Evolutionary conservation across 2,329 filamentous ascomycete species (phyloP).

Genomic region (Akanthomyces dipterigenus): DNA sequence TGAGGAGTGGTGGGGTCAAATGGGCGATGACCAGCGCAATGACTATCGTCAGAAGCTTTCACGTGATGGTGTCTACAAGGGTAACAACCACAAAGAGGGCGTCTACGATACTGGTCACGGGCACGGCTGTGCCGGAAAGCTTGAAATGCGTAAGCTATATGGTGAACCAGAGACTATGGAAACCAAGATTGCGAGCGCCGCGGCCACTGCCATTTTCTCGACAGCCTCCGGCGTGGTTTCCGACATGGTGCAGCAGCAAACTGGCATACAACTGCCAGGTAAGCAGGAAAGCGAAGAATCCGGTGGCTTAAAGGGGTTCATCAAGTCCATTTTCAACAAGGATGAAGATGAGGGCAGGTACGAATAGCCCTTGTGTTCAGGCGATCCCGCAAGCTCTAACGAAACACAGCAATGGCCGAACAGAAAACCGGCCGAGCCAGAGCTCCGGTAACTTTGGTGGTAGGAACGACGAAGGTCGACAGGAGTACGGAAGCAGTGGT

Average conservation of each 20-base stretch:
- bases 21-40: conserved; percentile 55
- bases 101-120: conserved; percentile 78
- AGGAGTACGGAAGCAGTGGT: conserved; percentile 1
- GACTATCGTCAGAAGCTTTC: conserved; percentile 69
- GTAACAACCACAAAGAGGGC: conserved; percentile 80
- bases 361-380: conserved; percentile 27
- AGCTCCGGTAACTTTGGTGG: conserved; percentile 3
- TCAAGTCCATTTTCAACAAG: conserved; percentile 62
- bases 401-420: conserved; percentile 2
- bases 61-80: conserved; percentile 67
- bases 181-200: conserved; percentile 49
- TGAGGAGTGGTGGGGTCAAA: conserved; percentile 72
- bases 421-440: background rate
- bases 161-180: conserved; percentile 42
- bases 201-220: conserved; percentile 50
- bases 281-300: conserved; percentile 45
- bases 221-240: conserved; percentile 50
- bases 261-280: conserved; percentile 34
- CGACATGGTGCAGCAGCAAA: conserved; percentile 38
- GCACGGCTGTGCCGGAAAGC: conserved; percentile 72
- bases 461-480: background rate
- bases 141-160: conserved; percentile 68
- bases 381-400: background rate
- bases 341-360: conserved; percentile 53
- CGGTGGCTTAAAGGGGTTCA: conserved; percentile 60